Evolutionary conservation across 352 stramenopile genomes (phyloP).

Genomic region (Aphanomyces invadans): DNA sequence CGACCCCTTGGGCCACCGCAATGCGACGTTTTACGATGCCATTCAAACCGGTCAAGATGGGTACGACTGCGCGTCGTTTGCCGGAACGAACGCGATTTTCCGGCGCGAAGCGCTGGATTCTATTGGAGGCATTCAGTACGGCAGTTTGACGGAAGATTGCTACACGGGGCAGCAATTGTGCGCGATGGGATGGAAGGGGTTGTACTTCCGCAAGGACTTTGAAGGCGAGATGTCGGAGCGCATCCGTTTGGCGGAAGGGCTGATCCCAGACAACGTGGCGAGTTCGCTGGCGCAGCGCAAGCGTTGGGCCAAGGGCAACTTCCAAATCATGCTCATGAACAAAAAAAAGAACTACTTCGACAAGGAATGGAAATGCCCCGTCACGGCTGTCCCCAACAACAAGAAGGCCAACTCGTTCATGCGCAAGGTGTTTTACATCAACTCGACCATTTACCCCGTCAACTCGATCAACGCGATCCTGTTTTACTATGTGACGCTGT

Average conservation of each 20-base stretch:
- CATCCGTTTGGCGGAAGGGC: constrained; percentile 65
- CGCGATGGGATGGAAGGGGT: constrained; percentile 74
- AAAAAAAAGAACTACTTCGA: constrained; percentile 77
- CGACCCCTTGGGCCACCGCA: constrained; percentile 72
- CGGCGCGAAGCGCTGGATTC: constrained; percentile 76
- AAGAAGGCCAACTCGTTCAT: constrained; percentile 77
- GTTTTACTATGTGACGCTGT: constrained; percentile 81
- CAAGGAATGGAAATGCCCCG: constrained; percentile 68
- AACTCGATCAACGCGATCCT: constrained; percentile 66
- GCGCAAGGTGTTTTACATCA: constrained; percentile 78
- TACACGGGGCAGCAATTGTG: constrained; percentile 73
- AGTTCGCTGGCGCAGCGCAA: constrained; percentile 67
- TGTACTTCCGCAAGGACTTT: constrained; percentile 86
- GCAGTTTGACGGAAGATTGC: constrained; percentile 73
- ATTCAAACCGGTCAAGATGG: constrained; percentile 78
- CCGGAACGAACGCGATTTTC: constrained; percentile 74
- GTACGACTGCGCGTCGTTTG: constrained; percentile 72
- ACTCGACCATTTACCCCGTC: constrained; percentile 72
- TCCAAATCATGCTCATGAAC: constrained; percentile 77
- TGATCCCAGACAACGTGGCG: constrained; percentile 73
- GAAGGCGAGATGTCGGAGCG: constrained; percentile 67
- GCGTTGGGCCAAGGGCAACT: constrained; percentile 79
- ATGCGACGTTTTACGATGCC: constrained; percentile 77
- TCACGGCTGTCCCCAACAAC: constrained; percentile 67
- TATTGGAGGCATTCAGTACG: constrained; percentile 80